Base-by-base conservation (phyloP, 1,284 basidiomycete genomes). In the Chalciporus sp. region DNA sequence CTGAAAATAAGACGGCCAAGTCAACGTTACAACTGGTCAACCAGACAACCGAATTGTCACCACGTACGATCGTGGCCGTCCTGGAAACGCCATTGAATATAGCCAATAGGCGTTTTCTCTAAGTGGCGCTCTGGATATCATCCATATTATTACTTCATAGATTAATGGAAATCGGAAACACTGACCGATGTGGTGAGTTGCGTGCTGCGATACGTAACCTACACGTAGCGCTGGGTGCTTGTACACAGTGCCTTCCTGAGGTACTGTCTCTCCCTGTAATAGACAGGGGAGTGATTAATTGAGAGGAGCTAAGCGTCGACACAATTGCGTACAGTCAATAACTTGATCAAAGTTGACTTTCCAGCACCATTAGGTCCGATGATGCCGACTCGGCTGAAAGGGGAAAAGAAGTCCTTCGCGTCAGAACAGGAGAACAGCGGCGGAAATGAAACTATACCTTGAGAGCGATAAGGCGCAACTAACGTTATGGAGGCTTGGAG, bases 21-120 rank as follows among this genome's bases (percentile, higher is more conserved):
- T 56, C 49, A 55, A 23, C 47, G 41, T 49, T 42, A 52, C 56
- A 16, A 63, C 51, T 49, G 35, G 57, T 49, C 26, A 40, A 44
- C 42, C 51, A 33, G 49, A 53, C 42, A 49, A 57, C 37, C 60
- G 41, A 53, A 46, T 58, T 41, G 33, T 60, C 56, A 47, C 53
- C 39, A 78, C 86, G 61, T 80, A 87, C 95, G 91, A 80, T 99
- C 96, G 74, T 97, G 92, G 46, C 96, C 97, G 72, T 98, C 95
- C 74, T 98, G 95, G 85, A 95, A 99, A 66, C 96, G 91, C 96
- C 96, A 99, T 75, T 96, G 94, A 65, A 98, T 97, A 70, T 98
- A 98, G 57, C 90, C 89, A 56, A 96, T 92, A 19, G 95, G 92
- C 9, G 94, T 96, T 77, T 97, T 96, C 74, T 96, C 94, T 44